These are phyloP conservation scores for Beta lomatogona DNA, from an alignment of 179 eudicot species.

Conservation along the genomic window DNA sequence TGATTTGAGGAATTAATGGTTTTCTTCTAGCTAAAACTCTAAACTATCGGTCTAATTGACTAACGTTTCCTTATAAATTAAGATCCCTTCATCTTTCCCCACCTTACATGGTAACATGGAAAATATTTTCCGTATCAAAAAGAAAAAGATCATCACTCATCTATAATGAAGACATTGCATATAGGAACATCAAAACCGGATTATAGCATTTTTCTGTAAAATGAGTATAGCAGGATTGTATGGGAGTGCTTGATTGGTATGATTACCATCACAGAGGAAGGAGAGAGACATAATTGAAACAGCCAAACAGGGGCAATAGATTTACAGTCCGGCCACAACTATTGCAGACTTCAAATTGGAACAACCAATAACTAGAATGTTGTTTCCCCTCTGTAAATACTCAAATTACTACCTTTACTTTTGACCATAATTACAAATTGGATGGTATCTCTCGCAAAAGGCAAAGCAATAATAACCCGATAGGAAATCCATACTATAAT, in stretches of 20 bases:
- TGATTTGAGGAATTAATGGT: too few species aligned
- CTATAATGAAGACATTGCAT: too few species aligned
- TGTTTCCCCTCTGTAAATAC: constrained; percentile 20
- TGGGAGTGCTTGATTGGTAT: not conserved
- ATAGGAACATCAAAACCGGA: too few species aligned
- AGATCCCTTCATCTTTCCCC: too few species aligned
- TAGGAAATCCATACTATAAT: not conserved
- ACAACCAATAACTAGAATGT: constrained; percentile 29
- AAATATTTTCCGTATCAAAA: too few species aligned
- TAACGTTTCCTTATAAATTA: too few species aligned
- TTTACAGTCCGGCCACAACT: constrained; percentile 30
- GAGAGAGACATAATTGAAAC: constrained; percentile 7
- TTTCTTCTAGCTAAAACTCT: too few species aligned
- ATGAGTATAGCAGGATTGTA: too few species aligned
- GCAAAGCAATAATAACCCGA: constrained; percentile 18
- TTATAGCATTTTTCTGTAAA: too few species aligned
- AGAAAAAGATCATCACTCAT: too few species aligned
- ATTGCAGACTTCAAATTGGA: constrained; percentile 22
- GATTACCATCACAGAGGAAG: not conserved
- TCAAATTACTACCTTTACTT: constrained; percentile 21
- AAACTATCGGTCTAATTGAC: too few species aligned
- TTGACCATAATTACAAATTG: constrained; percentile 38
- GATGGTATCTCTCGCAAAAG: constrained; percentile 14
- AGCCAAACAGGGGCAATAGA: constrained; percentile 24
- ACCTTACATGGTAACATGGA: too few species aligned